Evolutionary conservation across 345 rosid species (phyloP).

Genomic region (Gossypium ekmanianum): DNA sequence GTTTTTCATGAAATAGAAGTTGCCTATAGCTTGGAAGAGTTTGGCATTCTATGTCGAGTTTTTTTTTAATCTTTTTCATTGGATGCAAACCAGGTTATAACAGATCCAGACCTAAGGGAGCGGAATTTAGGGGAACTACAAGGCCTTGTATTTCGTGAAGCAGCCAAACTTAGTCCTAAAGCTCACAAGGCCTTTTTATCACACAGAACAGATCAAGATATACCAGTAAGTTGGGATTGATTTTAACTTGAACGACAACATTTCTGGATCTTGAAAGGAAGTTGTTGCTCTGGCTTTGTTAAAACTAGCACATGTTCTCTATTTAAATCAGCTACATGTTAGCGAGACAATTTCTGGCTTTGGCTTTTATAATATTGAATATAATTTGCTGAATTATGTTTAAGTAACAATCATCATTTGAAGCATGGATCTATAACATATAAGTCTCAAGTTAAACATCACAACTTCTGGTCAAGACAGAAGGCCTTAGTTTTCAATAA

Average conservation of each 20-base stretch:
- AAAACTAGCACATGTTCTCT: not conserved
- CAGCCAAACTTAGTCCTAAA: conserved; percentile 39
- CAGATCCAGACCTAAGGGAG: conserved; percentile 62
- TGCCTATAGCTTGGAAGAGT: conserved; percentile 4
- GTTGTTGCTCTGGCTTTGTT: not conserved
- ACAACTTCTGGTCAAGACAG: not conserved
- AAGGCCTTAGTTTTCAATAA: not conserved
- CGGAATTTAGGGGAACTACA: conserved; percentile 86
- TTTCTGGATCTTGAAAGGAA: not conserved
- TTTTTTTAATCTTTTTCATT: not conserved
- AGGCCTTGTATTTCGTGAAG: conserved; percentile 58
- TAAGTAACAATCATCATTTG: not conserved
- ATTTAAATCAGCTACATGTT: not conserved
- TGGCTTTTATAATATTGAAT: not conserved
- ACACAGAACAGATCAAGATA: conserved; percentile 50
- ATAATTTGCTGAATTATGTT: not conserved
- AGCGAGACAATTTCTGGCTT: not conserved
- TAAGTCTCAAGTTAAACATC: not conserved
- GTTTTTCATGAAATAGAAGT: not conserved
- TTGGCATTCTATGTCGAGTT: not conserved
- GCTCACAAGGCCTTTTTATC: conserved; percentile 64
- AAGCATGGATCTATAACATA: not conserved
- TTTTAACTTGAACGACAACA: not conserved
- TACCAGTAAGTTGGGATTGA: conserved; percentile 53
- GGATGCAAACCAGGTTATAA: conserved; percentile 46